These are phyloP conservation scores for Ceratocystis papillata DNA, from an alignment of 2,329 filamentous ascomycete species.

Conservation along the genomic window DNA sequence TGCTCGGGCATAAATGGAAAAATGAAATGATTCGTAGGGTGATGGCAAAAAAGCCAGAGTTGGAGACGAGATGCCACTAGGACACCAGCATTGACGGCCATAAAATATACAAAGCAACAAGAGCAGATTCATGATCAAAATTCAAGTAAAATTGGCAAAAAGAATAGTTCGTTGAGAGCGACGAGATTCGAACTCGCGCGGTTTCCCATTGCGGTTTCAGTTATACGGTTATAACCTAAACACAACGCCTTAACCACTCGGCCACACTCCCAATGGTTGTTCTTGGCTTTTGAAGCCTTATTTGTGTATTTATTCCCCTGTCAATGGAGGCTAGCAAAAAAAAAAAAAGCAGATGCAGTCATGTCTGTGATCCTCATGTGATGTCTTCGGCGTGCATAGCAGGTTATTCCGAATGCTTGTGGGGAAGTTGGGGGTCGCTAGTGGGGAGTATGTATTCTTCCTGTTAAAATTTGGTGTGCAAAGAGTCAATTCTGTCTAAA, in stretches of 20 bases:
- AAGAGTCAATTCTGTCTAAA: too few species aligned
- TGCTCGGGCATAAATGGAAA: conserved; percentile 45
- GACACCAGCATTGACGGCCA: not conserved
- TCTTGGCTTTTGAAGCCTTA: not conserved
- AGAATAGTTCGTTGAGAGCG: conserved; percentile 33
- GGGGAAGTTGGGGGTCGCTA: too few species aligned
- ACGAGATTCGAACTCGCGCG: conserved; percentile 45
- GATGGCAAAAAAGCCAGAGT: not conserved
- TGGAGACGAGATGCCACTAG: not conserved
- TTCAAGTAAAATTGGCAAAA: conserved; percentile 6
- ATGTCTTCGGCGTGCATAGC: too few species aligned
- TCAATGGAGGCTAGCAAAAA: not conserved
- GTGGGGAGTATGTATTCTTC: too few species aligned
- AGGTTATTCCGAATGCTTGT: too few species aligned
- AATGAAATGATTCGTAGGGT: not conserved
- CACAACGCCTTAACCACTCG: conserved; percentile 49
- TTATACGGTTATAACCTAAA: conserved; percentile 35
- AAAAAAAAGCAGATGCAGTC: too few species aligned
- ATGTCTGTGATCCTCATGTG: too few species aligned
- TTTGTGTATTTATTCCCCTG: not conserved
- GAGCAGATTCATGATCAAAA: not conserved
- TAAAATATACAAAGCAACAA: not conserved
- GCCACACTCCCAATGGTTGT: conserved; percentile 35
- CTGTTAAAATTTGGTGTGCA: too few species aligned
- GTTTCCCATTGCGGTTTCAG: conserved; percentile 36